Conservation (phyloP, 2,329 filamentous ascomycete genomes). For the Paraphaeosphaeria minitans region DNA sequence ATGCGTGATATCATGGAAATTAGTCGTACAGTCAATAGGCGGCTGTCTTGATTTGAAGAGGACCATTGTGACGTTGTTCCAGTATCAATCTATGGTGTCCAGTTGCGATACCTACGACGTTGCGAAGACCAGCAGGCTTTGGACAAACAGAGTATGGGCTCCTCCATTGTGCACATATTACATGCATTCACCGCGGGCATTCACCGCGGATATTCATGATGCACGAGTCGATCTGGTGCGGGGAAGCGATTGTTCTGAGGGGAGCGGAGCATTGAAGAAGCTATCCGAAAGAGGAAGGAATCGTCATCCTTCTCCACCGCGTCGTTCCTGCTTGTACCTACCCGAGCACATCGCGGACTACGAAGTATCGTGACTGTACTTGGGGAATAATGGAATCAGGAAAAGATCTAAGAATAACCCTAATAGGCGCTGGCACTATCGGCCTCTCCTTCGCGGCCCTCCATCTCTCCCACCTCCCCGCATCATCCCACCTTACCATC, state of each 20-base stretch:
- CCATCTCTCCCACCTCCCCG: constrained; percentile 54
- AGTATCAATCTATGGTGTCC: neutral
- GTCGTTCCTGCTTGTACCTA: neutral
- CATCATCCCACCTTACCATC: constrained; percentile 51
- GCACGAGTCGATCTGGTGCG: constrained; percentile 37
- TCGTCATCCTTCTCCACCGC: constrained; percentile 8
- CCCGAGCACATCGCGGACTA: neutral
- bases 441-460: constrained; percentile 62
- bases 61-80: constrained; percentile 30
- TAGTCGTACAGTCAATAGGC: constrained; percentile 42
- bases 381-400: constrained; percentile 11
- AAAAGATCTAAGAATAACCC: constrained; percentile 39
- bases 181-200: constrained; percentile 4
- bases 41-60: constrained; percentile 52
- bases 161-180: neutral
- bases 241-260: constrained; percentile 24
- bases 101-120: neutral
- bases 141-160: neutral
- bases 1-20: neutral
- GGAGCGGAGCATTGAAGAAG: constrained; percentile 19
- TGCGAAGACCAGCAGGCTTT: neutral
- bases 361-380: neutral
- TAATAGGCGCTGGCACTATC: constrained; percentile 57
- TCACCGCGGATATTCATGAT: constrained; percentile 28
- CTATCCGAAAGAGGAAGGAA: constrained; percentile 20